These are phyloP conservation scores for Massarina eburnea DNA, from an alignment of 2,329 filamentous ascomycete species.

Conservation along the genomic window DNA sequence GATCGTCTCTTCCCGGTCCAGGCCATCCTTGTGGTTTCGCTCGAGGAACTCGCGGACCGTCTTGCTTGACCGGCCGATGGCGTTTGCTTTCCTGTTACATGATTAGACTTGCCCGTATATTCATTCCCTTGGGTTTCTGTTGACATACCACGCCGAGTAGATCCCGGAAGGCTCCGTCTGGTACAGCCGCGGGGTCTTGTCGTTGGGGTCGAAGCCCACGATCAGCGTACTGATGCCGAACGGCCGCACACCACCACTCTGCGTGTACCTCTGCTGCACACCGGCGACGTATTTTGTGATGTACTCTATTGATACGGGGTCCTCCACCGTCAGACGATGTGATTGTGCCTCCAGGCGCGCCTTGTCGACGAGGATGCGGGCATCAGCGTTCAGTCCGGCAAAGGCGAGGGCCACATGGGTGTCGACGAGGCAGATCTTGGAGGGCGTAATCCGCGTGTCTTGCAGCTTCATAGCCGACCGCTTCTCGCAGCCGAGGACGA, in stretches of 20 bases:
- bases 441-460: conserved; percentile 97
- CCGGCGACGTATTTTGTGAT: conserved; percentile 98
- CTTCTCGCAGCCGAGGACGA: conserved; percentile 98
- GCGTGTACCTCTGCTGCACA: conserved; percentile 98
- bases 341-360: conserved; percentile 96
- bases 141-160: conserved; percentile 90
- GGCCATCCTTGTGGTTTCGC: conserved; percentile 96
- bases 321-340: conserved; percentile 94
- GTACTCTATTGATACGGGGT: conserved; percentile 97
- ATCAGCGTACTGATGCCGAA: conserved; percentile 98
- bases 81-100: conserved; percentile 87
- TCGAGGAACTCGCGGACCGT: conserved; percentile 98
- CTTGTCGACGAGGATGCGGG: conserved; percentile 97
- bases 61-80: conserved; percentile 97
- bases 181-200: conserved; percentile 85
- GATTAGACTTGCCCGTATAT: conserved; percentile 9
- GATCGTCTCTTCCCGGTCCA: conserved; percentile 95
- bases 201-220: conserved; percentile 96
- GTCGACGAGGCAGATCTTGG: conserved; percentile 96
- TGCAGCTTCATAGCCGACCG: conserved; percentile 98
- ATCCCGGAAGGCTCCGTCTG: conserved; percentile 99
- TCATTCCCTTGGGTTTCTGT: background rate
- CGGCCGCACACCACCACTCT: conserved; percentile 96
- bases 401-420: conserved; percentile 96
- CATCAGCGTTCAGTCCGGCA: conserved; percentile 95